Conservation (phyloP, 148 eudicot genomes). For the Nepenthes mirabilis region DNA sequence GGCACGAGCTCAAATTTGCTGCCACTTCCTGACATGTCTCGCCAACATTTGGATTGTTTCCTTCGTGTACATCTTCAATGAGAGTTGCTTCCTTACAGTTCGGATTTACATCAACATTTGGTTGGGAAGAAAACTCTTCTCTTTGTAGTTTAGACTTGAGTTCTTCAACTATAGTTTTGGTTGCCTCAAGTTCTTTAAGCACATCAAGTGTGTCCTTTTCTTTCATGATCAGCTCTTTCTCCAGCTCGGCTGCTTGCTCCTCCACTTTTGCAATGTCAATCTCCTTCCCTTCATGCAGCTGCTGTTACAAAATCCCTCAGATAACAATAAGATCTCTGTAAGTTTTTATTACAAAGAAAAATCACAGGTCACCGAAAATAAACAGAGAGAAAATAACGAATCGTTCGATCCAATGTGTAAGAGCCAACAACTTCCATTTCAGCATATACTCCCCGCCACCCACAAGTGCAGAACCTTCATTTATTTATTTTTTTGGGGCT, state of each 20-base stretch:
- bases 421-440: no score
- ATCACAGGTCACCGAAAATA: background rate
- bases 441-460: no score
- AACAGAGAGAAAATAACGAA: background rate
- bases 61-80: slow-evolving; percentile 23
- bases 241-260: slow-evolving; percentile 60
- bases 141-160: slow-evolving; percentile 63
- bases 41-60: slow-evolving; percentile 25
- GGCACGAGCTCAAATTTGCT: slow-evolving; percentile 7
- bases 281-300: slow-evolving; percentile 30
- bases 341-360: background rate
- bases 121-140: slow-evolving; percentile 35
- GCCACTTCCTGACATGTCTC: slow-evolving; percentile 13
- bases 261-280: slow-evolving; percentile 45
- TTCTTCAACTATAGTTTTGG: slow-evolving; percentile 65
- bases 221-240: slow-evolving; percentile 55
- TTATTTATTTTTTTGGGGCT: no score
- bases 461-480: no score
- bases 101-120: slow-evolving; percentile 8
- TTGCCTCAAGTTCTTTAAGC: slow-evolving; percentile 76
- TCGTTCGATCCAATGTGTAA: no score
- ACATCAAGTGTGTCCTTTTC: slow-evolving; percentile 79
- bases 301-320: background rate
- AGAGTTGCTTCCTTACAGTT: slow-evolving; percentile 7
- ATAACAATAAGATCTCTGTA: background rate